Base-by-base conservation (phyloP, 345 rosid genomes). In the Noccaea caerulescens region DNA sequence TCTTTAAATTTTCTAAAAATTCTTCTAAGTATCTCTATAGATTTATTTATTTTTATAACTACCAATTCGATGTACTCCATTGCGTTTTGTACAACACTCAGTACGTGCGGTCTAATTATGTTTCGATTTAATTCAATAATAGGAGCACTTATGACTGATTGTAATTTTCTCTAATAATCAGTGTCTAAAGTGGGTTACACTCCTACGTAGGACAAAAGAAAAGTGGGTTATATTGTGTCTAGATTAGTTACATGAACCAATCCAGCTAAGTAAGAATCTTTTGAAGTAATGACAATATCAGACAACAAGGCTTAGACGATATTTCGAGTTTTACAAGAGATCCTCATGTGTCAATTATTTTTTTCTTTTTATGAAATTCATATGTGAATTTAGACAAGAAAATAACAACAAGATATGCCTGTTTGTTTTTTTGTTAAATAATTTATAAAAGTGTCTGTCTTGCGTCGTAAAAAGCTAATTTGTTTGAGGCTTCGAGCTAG, bases 401-500 rank as follows among this genome's bases (percentile, higher is more conserved):
- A 37, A 47, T 27, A 59, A 66, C 46, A 66, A 73, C 46, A 66
- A 58, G 67, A 66, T 41, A 20, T 58, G 67, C 55, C 23, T 58
- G 55, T 23, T 74, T 32, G 3, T 11, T 10, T 25, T 66, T 13
- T 46, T 41, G 36, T 60, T 61, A 25, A 18, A 25, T 14, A 14
- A 37, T 6, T 6, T 9, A 4, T 20, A 23, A 43, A 68, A 45
- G 23, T 43, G 49, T 16, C 1, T 53, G 63, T 36, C 49, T 67
- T 67, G 55, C 56, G 58, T 61, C 58, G 66, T 75, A 45, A n/a
- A 75, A 68, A 25, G 49, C 23, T 34, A 49, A 57, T 7, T 51
- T 14, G 25, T 43, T 39, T 43, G 59, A 68, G 23, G 46, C 12
- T 62, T 39, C 37, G 34, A 56, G 47, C 66, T 56, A 69, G 71